These are phyloP conservation scores for Viridothelium virens DNA, from an alignment of 495 filamentous ascomycete genomes.

Conservation along the genomic window DNA sequence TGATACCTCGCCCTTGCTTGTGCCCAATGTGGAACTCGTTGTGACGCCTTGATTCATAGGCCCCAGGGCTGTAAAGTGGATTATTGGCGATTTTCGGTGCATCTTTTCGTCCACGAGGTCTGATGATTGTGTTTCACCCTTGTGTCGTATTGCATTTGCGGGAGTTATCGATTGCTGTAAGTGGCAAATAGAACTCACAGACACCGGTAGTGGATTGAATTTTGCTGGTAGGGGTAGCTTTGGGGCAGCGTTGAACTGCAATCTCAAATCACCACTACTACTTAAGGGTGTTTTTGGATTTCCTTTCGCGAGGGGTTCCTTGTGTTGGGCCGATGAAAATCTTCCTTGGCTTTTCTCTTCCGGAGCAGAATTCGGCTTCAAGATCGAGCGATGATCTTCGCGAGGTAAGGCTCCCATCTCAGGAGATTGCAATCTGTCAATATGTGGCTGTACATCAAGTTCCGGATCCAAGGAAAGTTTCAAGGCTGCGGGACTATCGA, in stretches of 20 bases:
- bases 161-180: background rate
- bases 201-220: background rate
- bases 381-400: background rate
- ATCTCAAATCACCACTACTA: background rate
- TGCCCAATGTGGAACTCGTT: background rate
- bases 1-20: background rate
- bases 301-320: background rate
- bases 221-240: background rate
- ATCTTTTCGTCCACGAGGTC: background rate
- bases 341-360: background rate
- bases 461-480: background rate
- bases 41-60: background rate
- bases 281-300: background rate
- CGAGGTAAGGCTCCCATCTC: background rate
- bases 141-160: background rate
- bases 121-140: background rate
- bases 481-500: background rate
- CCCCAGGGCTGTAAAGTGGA: background rate
- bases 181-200: background rate
- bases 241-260: background rate
- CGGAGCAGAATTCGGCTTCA: background rate
- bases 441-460: background rate
- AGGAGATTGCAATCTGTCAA: background rate
- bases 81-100: conserved; percentile 5
- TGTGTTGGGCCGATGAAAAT: background rate